Evolutionary conservation across 78 protist species (phyloP), one percentile per base, ranked within the genome.

Genomic region (Speleostelium caveatum): DNA sequence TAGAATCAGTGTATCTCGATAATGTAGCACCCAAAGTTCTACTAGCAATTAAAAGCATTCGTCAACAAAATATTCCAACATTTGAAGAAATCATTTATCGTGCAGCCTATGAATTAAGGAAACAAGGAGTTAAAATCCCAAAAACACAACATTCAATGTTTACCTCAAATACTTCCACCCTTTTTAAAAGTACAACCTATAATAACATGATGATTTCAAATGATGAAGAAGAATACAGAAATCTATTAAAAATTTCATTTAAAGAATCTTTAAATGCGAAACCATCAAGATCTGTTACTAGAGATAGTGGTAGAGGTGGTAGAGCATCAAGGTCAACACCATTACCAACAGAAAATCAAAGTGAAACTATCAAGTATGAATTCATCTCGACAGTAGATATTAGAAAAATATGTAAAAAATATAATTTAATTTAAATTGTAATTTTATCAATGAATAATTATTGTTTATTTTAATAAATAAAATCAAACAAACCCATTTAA

Each of bases 11-110:
- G 2, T 63, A 33, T n/a, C 59, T 69, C 16, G 91, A 83, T 21
- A 36, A 42, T 17, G 45, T 83, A 41, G 75, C 62, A 32, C 33
- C 30, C 0, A 35, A 38, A 1, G 91, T 83, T 0, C 19, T 72
- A 35, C 26, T 14, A 32, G 79, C 63, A 1, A 55, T 67, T 42
- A 73, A 83, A 45, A 6, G 17, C 3, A 51, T 59, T 19, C 41
- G 30, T 17, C 8, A 36, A 10, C 1, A 38, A n/a, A 39, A 55
- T 30, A 68, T 73, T 36, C 35, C 14, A 1, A 21, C 69, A 19
- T 60, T 41, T 36, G 91, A 83, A 32, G 91, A 83, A 33, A 55
- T 63, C 12, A 83, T 83, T 32, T 83, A 83, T 33, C 69, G 79
- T 59, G 79, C 91, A 22, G 56, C 91, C 0, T 83, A 69, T 69